Evolutionary conservation across 768 basidiomycete genomes (phyloP), one percentile per base, ranked within the genome.

Genomic region (Mycena belliarum): DNA sequence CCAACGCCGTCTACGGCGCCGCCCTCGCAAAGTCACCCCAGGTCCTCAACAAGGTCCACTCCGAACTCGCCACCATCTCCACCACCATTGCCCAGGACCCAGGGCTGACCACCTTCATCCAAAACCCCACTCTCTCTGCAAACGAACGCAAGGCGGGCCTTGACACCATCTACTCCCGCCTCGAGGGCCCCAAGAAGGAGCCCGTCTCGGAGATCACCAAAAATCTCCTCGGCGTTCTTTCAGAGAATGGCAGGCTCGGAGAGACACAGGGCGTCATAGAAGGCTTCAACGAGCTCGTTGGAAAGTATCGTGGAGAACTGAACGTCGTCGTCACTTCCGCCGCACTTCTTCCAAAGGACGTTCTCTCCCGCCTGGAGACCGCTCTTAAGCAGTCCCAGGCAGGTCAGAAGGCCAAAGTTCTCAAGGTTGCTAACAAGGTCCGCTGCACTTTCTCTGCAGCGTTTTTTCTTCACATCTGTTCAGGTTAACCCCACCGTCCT

Each of bases 371-470:
- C 60, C 82, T 99, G 60, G 96, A 98, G 79, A 78, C 86, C 44
- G 74, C 89, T 33, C 81, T 99, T 71, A 97, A 91, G 83, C 83
- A 84, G 69, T 91, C 90, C 24, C 85, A 93, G 77, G 79, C 88
- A 33, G 96, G 89, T 25, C 86, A 91, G 75, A 79, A 87, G 65
- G 91, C 93, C 33, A 98, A 98, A 79, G 79, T 84, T 16, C 70
- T 99, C 65, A 95, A 95, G 76, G 74, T 99, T 55, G 80, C 84
- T 61, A 97, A 98, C 84, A 95, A 95, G 85, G 94, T 89, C 63
- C 59, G 81, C 68, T 3, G 3, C 41, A 24, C 59, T 38, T 37
- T 28, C 20, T 25, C 57, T 38, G 38, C 49, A 32, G 40, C 51
- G n/a, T 2, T 40, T 61, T 52, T n/a, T 65, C 49, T 49, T 29